These are phyloP conservation scores for Yarrowia divulgata DNA, from an alignment of 805 yeast genomes.

Conservation along the genomic window DNA sequence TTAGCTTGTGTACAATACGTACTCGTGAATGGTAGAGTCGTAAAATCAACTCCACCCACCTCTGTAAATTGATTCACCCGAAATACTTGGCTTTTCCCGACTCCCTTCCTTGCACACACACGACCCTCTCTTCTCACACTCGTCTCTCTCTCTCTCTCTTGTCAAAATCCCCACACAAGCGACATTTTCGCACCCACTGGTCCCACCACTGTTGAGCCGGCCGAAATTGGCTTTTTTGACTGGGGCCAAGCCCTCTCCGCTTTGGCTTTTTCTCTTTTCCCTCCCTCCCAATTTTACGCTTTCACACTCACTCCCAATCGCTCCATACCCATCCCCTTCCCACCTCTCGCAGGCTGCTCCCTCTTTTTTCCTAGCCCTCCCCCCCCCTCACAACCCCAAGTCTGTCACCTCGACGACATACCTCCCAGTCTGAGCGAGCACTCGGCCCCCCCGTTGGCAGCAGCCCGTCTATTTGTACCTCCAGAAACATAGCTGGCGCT, in stretches of 20 bases:
- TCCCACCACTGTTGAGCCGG: neutral
- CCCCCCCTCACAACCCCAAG: neutral
- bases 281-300: conserved; percentile 36
- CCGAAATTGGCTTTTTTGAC: conserved; percentile 9
- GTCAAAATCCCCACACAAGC: conserved; percentile 7
- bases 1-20: too few species aligned
- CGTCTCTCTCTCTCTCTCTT: neutral
- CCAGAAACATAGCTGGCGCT: neutral
- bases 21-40: neutral
- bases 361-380: conserved; percentile 7
- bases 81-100: too few species aligned
- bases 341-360: conserved; percentile 2
- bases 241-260: conserved; percentile 14
- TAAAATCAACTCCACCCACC: too few species aligned
- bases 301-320: conserved; percentile 36
- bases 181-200: neutral
- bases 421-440: conserved; percentile 25
- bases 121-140: neutral
- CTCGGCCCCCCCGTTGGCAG: conserved; percentile 21
- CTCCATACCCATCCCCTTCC: conserved; percentile 11
- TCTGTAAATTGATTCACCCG: neutral
- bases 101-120: neutral
- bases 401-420: conserved; percentile 19
- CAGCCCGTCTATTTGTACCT: conserved; percentile 15
- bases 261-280: conserved; percentile 25